Percentiles rank a stretch among this genome's conserved stretches.
Evolutionary conservation across 2,329 filamentous ascomycete genomes (phyloP).

Genomic region (Pseudodiploospora longispora): DNA sequence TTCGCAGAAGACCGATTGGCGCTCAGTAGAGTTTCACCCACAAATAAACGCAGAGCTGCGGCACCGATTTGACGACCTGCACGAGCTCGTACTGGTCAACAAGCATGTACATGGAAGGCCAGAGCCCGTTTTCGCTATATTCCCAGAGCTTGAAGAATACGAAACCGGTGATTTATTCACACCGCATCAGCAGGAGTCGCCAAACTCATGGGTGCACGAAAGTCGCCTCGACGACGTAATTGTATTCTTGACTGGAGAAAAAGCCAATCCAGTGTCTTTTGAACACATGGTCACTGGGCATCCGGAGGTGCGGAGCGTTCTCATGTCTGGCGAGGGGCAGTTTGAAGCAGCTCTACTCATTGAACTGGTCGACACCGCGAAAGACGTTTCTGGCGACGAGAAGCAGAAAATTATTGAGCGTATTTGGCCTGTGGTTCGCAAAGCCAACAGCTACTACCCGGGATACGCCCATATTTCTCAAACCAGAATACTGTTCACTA

Average conservation of each 20-base stretch:
- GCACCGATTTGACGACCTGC: background rate
- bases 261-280: conserved; percentile 6
- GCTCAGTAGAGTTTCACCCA: conserved; percentile 3
- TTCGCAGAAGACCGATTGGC: conserved; percentile 1
- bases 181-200: background rate
- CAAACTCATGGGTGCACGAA: conserved; percentile 3
- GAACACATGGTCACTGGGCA: conserved; percentile 2
- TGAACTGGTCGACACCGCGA: background rate
- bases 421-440: conserved; percentile 4
- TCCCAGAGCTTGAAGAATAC: conserved; percentile 1
- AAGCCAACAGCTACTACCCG: conserved; percentile 4
- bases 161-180: conserved; percentile 4
- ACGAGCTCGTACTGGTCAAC: conserved; percentile 3
- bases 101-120: background rate
- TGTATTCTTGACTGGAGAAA: conserved; percentile 8
- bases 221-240: conserved; percentile 6
- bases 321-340: conserved; percentile 4
- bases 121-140: background rate
- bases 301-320: conserved; percentile 1
- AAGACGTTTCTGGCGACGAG: background rate
- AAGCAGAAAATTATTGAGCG: background rate
- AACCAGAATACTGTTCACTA: background rate
- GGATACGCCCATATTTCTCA: conserved; percentile 5
- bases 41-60: background rate
- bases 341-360: conserved; percentile 2